Conservation (phyloP, 257 asterid genomes). For the Petunia secreta region DNA sequence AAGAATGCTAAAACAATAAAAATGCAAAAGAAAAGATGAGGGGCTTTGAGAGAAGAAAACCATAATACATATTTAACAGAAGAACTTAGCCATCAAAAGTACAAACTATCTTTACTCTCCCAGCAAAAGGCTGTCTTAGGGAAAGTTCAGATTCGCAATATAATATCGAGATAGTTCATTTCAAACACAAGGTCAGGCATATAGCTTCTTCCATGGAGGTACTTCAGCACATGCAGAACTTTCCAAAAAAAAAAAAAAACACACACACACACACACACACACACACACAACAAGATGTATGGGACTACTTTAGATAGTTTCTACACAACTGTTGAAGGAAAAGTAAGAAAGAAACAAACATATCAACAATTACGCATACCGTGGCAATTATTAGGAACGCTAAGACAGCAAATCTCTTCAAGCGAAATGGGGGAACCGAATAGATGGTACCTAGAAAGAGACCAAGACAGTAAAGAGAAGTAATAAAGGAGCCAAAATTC, state of each 20-base stretch:
- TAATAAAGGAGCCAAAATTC: constrained; percentile 89
- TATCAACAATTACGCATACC: constrained; percentile 48
- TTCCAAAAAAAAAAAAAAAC: neutral
- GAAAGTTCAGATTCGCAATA: neutral
- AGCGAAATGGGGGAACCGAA: constrained; percentile 95
- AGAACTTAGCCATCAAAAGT: constrained; percentile 5
- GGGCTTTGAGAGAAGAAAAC: neutral
- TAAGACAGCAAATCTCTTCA: constrained; percentile 80
- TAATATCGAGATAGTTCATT: neutral
- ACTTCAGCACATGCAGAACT: constrained; percentile 1
- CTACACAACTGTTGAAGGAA: constrained; percentile 7
- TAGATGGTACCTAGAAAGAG: constrained; percentile 94
- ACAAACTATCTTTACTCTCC: neutral
- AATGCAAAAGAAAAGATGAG: neutral
- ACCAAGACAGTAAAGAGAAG: constrained; percentile 86
- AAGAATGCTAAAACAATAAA: neutral
- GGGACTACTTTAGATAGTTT: neutral
- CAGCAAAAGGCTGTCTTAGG: constrained; percentile 2
- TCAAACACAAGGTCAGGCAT: neutral
- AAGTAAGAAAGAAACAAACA: neutral
- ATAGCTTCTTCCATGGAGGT: constrained; percentile 18
- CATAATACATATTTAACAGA: constrained; percentile 8
- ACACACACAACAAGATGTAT: neutral
- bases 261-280: too few species aligned
- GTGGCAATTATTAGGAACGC: constrained; percentile 97